phyloP scores from a whole-genome alignment of 2,329 filamentous ascomycete species.

The Shiraia bambusicola region DNA sequence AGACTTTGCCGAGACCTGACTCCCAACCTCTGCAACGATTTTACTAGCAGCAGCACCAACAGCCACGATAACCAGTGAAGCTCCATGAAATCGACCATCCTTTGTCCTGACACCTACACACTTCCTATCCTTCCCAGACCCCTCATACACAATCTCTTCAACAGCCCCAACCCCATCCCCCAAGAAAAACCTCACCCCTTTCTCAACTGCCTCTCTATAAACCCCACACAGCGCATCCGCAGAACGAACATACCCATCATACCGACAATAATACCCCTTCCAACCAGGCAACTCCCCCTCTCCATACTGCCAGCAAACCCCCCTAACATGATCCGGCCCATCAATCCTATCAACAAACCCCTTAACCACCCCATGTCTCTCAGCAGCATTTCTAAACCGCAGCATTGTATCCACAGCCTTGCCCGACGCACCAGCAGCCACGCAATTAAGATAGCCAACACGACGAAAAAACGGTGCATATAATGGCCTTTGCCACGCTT shows the following conservation, averaged over 20 bases:
- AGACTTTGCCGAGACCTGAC: conserved; percentile 56
- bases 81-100: conserved; percentile 43
- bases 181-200: conserved; percentile 49
- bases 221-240: conserved; percentile 54
- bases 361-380: conserved; percentile 45
- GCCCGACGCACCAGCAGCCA: conserved; percentile 50
- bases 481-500: conserved; percentile 56
- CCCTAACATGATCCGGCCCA: conserved; percentile 44
- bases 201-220: conserved; percentile 46
- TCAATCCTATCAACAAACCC: conserved; percentile 31
- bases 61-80: conserved; percentile 52
- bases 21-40: conserved; percentile 53
- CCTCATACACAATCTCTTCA: conserved; percentile 46
- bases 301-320: conserved; percentile 50
- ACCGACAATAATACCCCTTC: conserved; percentile 60
- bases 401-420: conserved; percentile 53
- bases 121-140: conserved; percentile 20
- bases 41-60: conserved; percentile 54
- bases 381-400: conserved; percentile 46
- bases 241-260: conserved; percentile 60
- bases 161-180: conserved; percentile 45
- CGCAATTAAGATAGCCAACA: conserved; percentile 55
- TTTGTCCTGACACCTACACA: conserved; percentile 42
- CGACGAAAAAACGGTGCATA: conserved; percentile 57
- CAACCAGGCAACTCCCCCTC: conserved; percentile 53